Evolutionary conservation across 352 stramenopile species (phyloP), one percentile per base, ranked within the genome.

Genomic region (Globisporangium barbulae): DNA sequence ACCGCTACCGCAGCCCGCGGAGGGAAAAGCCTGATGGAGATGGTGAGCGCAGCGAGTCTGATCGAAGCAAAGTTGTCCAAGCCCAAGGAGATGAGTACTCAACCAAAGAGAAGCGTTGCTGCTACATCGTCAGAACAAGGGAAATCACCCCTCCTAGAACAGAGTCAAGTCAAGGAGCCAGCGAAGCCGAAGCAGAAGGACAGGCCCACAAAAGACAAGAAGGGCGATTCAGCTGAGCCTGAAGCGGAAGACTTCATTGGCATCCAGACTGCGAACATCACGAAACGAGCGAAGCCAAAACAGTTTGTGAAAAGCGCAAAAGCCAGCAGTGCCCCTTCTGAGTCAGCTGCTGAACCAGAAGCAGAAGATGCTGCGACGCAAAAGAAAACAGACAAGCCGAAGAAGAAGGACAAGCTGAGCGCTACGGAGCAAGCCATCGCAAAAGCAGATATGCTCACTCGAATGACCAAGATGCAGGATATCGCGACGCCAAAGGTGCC

Each of bases 401-500:
- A 56, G 55, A 68, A 71, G 45, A 65, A 61, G 30, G 68, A 73
- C 28, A 80, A 72, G 22, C 58, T 82, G 63, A 76, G 65, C 13
- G 63, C 57, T n/a, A 73, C 77, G 37, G 76, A 83, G 48, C 68
- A 82, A 50, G 70, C 75, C 21, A 60, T 85, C 45, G 74, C 72
- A 7, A 83, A 82, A 55, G 76, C 72, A 59, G 76, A 82, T n/a
- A 61, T 85, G 48, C 74, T 88, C 33, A 63, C 76, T 41, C 68
- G 69, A 47, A 80, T 88, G 52, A 68, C 59, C 25, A 79, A 76
- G 45, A 78, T 87, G 61, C 77, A 88, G 50, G 83, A 91, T 33
- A 77, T 90, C 31, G 74, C 65, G 35, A 91, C 83, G 12, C 83
- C 83, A 22, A 90, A 88, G 64, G 77, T 88, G 13, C 47, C 79